phyloP scores from a whole-genome alignment of 331 rosid genomes.

The Acacia concinna region DNA sequence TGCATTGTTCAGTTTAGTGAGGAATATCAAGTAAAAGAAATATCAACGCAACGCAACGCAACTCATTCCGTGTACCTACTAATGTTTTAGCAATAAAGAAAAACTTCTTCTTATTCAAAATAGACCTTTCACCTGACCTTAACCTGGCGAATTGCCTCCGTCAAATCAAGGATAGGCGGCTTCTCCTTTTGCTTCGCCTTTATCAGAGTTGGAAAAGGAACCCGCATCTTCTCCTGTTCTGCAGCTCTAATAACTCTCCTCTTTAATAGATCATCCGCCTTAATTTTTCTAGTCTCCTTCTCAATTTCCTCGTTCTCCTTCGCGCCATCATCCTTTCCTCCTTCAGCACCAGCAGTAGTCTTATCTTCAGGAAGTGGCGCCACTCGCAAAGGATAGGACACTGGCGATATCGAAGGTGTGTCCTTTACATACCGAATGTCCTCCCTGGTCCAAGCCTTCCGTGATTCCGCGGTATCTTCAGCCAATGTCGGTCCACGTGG shows the following conservation, averaged over 20 bases:
- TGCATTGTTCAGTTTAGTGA: neutral
- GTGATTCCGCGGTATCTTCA: constrained; percentile 33
- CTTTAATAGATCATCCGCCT: constrained; percentile 42
- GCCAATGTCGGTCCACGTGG: constrained; percentile 10
- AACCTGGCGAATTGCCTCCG: constrained; percentile 79
- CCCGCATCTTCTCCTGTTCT: constrained; percentile 59
- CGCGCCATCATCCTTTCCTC: neutral
- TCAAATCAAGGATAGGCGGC: constrained; percentile 65
- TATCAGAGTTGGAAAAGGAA: constrained; percentile 71
- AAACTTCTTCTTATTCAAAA: neutral
- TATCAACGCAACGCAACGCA: neutral
- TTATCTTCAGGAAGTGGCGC: constrained; percentile 87
- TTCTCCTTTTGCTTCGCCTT: constrained; percentile 67
- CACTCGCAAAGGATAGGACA: constrained; percentile 60
- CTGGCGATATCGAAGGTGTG: constrained; percentile 53
- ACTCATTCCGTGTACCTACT: neutral
- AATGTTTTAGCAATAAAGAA: constrained; percentile 8
- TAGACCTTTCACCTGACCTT: constrained; percentile 55
- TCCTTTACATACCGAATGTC: constrained; percentile 73
- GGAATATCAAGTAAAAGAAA: neutral
- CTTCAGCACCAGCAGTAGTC: constrained; percentile 14
- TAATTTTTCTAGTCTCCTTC: constrained; percentile 55
- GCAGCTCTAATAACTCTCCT: constrained; percentile 42
- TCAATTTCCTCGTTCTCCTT: constrained; percentile 39
- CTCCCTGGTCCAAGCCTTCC: constrained; percentile 58